Evolutionary conservation across 441 rosid genomes (phyloP).

Genomic region (Biscutella laevigata): DNA sequence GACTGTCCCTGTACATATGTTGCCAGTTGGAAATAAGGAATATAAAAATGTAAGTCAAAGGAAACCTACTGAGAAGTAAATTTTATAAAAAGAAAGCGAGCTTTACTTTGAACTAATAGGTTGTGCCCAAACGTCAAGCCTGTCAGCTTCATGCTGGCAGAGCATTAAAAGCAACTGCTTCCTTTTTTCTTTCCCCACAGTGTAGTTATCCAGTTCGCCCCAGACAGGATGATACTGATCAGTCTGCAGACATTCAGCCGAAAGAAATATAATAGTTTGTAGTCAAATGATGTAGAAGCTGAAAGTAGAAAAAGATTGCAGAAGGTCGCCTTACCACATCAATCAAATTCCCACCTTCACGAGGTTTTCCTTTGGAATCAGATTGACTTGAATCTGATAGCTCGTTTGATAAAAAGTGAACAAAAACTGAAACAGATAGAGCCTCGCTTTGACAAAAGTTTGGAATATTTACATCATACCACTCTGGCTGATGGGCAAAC

Average conservation of each 20-base stretch:
- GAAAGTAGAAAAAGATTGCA: neutral
- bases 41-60: conserved; percentile 4
- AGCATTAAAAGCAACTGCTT: conserved; percentile 91
- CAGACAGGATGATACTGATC: conserved; percentile 80
- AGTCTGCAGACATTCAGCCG: conserved; percentile 40
- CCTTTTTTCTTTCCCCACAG: conserved; percentile 70
- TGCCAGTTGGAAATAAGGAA: conserved; percentile 18
- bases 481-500: conserved; percentile 96
- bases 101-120: conserved; percentile 76
- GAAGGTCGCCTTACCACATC: conserved; percentile 44
- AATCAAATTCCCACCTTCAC: conserved; percentile 47
- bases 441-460: conserved; percentile 82
- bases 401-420: conserved; percentile 67
- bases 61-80: conserved; percentile 1
- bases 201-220: conserved; percentile 89
- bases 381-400: conserved; percentile 46
- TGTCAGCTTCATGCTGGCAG: conserved; percentile 94
- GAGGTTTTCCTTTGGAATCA: conserved; percentile 56
- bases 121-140: conserved; percentile 99
- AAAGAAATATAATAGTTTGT: conserved; percentile 17
- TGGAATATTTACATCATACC: conserved; percentile 56
- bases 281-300: neutral
- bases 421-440: conserved; percentile 69
- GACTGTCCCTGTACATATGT: conserved; percentile 50
- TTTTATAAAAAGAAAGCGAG: neutral